These are phyloP conservation scores for Phytophthora pseudosyringae DNA, from an alignment of 352 stramenopile species.

Conservation along the genomic window DNA sequence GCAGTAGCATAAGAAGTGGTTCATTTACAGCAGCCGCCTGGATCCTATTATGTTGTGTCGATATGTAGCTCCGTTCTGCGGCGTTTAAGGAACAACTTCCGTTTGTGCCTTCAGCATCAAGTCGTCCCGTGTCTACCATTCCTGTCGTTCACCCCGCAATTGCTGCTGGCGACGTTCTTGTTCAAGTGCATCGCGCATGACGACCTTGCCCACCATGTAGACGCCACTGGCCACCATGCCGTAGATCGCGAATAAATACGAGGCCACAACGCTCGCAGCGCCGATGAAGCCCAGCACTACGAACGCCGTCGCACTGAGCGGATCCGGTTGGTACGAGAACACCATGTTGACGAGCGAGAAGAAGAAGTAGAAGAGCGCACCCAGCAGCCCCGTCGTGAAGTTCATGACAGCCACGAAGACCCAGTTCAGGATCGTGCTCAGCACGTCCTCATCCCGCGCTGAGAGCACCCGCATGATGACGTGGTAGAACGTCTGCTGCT, in stretches of 20 bases:
- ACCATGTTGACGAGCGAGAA: constrained; percentile 87
- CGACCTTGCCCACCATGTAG: constrained; percentile 81
- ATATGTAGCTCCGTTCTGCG: no score
- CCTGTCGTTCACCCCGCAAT: constrained; percentile 44
- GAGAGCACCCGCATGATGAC: constrained; percentile 81
- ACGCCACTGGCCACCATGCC: constrained; percentile 83
- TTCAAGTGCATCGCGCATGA: constrained; percentile 77
- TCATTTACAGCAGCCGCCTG: no score
- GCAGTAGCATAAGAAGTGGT: no score
- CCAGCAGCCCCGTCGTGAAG: constrained; percentile 88
- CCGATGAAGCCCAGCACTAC: constrained; percentile 77
- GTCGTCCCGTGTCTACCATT: constrained; percentile 30
- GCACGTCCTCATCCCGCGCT: constrained; percentile 72
- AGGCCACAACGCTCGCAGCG: constrained; percentile 79
- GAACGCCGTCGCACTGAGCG: constrained; percentile 76
- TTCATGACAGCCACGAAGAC: constrained; percentile 85
- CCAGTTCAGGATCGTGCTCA: constrained; percentile 86
- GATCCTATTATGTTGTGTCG: no score
- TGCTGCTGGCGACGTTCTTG: constrained; percentile 73
- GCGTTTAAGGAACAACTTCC: no score
- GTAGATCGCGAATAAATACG: constrained; percentile 88
- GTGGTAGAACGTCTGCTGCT: constrained; percentile 90
- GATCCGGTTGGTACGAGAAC: constrained; percentile 84
- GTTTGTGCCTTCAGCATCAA: no score
- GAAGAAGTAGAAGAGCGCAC: constrained; percentile 86